These are phyloP conservation scores for Phascolomyces articulosus DNA, from an alignment of 371 early-diverging fungal genomes.

Conservation along the genomic window DNA sequence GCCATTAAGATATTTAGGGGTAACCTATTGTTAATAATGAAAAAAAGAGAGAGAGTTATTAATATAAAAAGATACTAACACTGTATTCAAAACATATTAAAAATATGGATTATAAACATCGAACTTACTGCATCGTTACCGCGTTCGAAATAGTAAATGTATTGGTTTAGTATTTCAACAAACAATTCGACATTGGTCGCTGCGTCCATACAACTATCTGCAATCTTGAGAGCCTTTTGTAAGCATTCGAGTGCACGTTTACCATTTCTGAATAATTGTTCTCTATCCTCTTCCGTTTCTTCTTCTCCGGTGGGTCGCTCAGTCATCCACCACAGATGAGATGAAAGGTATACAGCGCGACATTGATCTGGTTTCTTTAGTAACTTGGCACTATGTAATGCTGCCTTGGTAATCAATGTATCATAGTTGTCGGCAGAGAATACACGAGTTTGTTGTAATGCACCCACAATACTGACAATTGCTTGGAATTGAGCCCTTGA, in stretches of 20 bases:
- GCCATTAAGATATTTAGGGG: constrained; percentile 85
- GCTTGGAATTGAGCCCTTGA: constrained; percentile 86
- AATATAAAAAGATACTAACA: neutral
- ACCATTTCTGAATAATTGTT: constrained; percentile 71
- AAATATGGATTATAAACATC: no score
- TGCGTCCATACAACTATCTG: constrained; percentile 89
- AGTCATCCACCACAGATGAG: constrained; percentile 90
- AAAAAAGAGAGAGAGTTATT: no score
- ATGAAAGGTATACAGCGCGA: constrained; percentile 76
- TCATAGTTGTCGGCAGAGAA: constrained; percentile 88
- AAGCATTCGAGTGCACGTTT: constrained; percentile 84
- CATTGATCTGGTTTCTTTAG: constrained; percentile 94
- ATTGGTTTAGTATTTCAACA: constrained; percentile 91
- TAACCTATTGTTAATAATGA: constrained; percentile 44
- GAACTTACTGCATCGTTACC: constrained; percentile 72
- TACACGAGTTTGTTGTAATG: constrained; percentile 74
- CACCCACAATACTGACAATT: constrained; percentile 80
- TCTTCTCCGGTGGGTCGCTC: constrained; percentile 24
- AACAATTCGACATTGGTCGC: constrained; percentile 84
- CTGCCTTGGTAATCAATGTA: constrained; percentile 86
- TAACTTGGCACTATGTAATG: constrained; percentile 83
- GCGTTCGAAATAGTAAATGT: constrained; percentile 87
- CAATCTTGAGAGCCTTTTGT: constrained; percentile 91
- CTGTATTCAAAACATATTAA: no score
- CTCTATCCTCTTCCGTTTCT: constrained; percentile 32